A percentile compares a stretch with the other conserved stretches of the same genome.
Conservation (phyloP, 1,284 basidiomycete species). For the Moniliella sp. region DNA sequence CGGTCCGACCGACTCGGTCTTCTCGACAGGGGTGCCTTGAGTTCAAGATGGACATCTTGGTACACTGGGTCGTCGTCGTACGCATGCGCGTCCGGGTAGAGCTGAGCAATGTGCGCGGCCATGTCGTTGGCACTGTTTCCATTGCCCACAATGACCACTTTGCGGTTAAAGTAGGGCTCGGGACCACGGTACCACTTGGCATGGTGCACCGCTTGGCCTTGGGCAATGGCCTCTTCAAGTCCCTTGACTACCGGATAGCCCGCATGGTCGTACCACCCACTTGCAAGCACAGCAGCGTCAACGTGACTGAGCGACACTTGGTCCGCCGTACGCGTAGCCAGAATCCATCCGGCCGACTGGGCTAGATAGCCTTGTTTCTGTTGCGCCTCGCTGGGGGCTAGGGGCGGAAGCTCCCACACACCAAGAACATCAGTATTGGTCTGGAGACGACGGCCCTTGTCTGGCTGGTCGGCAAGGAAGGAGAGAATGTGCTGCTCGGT, state of each 20-base stretch:
- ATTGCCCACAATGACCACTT: slow-evolving; percentile 22
- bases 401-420: slow-evolving; percentile 9
- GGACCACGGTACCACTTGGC: slow-evolving; percentile 19
- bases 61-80: slow-evolving; percentile 5
- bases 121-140: slow-evolving; percentile 22
- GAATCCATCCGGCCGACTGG: not conserved
- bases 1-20: not conserved
- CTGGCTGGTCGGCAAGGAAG: not conserved
- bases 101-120: slow-evolving; percentile 14
- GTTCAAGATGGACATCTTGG: not conserved
- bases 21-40: not conserved
- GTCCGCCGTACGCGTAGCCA: too few relatives aligned
- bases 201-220: slow-evolving; percentile 12
- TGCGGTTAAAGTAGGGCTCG: not conserved
- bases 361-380: slow-evolving; percentile 9
- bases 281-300: slow-evolving; percentile 13
- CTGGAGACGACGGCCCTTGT: slow-evolving; percentile 2
- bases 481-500: slow-evolving; percentile 12
- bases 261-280: slow-evolving; percentile 22
- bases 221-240: slow-evolving; percentile 4
- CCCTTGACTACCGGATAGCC: slow-evolving; percentile 10
- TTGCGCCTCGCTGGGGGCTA: slow-evolving; percentile 1
- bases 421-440: slow-evolving; percentile 11
- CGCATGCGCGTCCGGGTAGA: slow-evolving; percentile 6
- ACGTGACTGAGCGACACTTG: slow-evolving; percentile 1